Base-by-base conservation (phyloP, 73 alveolate species). In the Paramecium octaurelia region DNA sequence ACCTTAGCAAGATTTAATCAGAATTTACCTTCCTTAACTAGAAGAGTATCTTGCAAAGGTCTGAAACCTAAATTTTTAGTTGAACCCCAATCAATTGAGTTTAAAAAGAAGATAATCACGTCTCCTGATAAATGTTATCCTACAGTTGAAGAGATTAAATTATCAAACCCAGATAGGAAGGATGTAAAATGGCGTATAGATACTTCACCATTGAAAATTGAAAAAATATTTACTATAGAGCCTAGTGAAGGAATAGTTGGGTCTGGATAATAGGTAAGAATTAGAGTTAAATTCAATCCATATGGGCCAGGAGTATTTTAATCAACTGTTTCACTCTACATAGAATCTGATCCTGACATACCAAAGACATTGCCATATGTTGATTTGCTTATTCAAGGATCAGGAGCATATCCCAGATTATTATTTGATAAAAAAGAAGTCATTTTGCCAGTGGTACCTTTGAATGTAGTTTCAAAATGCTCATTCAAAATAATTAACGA, bases 321-420 rank as follows among this genome's bases (percentile, higher is more conserved):
- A 71, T 94, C 95, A 12, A 94, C 93, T 86, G 98, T 98, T 9
- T 96, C 98, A 21, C 94, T 98, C 2, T 95, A 85, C 93, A 86
- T 96, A 76, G 98, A 93, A 91, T 97, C 96, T 40, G 98, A 96
- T 60, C 93, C 95, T 21, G 94, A 89, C 29, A 42, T 89, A 20
- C 86, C 86, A 21, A 71, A 24, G 14, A 92, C 95, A 60, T 96
- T 93, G 87, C 97, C 98, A 12, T 98, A 96, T 92, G 91, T 95
- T 10, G 93, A 93, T 92, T 86, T 98, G 18, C 97, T 97, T 71
- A 86, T 98, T 54, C 96, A 95, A 89, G 99, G 99, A 31, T 99
- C 98, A 95, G 99, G 99, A 2, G 96, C 99, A 16, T 98, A 96
- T 58, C 99, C 99, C 9, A 97, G 97, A 95, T 93, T 98, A 64